These are phyloP conservation scores for Rubia tinctorum DNA, from an alignment of 305 asterid species.

Conservation along the genomic window DNA sequence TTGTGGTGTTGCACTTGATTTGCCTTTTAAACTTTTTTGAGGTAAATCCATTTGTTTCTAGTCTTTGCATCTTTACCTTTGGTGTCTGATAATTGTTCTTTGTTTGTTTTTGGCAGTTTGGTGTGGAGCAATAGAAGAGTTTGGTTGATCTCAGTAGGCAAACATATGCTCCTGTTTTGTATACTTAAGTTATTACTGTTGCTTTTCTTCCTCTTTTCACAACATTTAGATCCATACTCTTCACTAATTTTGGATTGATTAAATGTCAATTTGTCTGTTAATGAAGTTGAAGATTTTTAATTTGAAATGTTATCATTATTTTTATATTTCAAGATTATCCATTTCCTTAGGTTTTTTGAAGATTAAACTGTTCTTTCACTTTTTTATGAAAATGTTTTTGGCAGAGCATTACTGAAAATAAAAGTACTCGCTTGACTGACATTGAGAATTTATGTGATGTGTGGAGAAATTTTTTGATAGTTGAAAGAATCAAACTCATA, in stretches of 20 bases:
- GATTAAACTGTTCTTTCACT: too few relatives aligned
- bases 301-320: neutral
- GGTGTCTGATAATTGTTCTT: neutral
- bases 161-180: neutral
- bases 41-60: neutral
- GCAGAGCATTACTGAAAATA: too few relatives aligned
- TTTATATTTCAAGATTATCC: neutral
- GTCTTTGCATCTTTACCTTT: neutral
- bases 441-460: too few relatives aligned
- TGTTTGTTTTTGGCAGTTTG: neutral
- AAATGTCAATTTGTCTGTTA: neutral
- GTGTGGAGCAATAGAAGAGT: neutral
- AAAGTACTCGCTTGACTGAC: too few relatives aligned
- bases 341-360: too few relatives aligned
- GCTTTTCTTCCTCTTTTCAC: neutral
- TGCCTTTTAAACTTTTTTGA: too few relatives aligned
- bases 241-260: neutral
- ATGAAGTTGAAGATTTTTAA: neutral
- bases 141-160: neutral
- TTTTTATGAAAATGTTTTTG: too few relatives aligned
- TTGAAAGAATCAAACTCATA: too few relatives aligned
- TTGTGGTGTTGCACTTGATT: neutral
- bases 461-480: too few relatives aligned
- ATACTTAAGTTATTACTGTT: neutral
- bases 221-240: too few relatives aligned